Evolutionary conservation across 805 yeast species (phyloP).

Genomic region (Teunomyces kruisii): DNA sequence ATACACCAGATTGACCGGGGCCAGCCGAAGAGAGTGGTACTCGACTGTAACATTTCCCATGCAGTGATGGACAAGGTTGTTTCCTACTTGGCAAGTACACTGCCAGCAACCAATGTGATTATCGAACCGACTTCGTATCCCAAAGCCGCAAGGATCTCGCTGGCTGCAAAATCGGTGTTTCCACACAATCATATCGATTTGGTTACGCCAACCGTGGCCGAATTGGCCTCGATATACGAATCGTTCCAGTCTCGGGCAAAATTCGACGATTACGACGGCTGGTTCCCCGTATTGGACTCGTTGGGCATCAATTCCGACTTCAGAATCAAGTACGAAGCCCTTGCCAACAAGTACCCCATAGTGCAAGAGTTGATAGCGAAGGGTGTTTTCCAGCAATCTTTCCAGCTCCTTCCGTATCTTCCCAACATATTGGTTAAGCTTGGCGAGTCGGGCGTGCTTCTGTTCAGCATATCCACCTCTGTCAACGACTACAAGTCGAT

Average conservation of each 20-base stretch:
- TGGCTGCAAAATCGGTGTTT: constrained; percentile 35
- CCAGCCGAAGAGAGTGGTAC: constrained; percentile 50
- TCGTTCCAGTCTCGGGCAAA: constrained; percentile 41
- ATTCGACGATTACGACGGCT: constrained; percentile 54
- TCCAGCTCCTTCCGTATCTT: constrained; percentile 71
- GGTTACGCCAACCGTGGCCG: constrained; percentile 69
- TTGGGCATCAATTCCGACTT: constrained; percentile 49
- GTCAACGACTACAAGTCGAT: constrained; percentile 30
- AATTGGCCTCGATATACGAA: constrained; percentile 54
- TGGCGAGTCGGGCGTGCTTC: constrained; percentile 62
- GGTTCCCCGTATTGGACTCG: constrained; percentile 75
- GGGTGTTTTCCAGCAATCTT: constrained; percentile 64
- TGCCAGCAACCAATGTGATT: constrained; percentile 34
- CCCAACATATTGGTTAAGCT: constrained; percentile 67
- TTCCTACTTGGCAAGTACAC: constrained; percentile 11
- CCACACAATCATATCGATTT: constrained; percentile 49
- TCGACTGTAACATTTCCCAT: constrained; percentile 68
- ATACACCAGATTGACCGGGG: constrained; percentile 36
- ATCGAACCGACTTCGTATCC: constrained; percentile 78
- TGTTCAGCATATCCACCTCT: constrained; percentile 33
- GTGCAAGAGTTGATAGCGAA: constrained; percentile 25
- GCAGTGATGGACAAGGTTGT: constrained; percentile 40
- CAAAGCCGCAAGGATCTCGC: constrained; percentile 54
- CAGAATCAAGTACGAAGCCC: constrained; percentile 44
- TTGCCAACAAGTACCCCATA: constrained; percentile 18